Base-by-base conservation (phyloP, 2,329 filamentous ascomycete species). In the Chaetomium strumarium region DNA sequence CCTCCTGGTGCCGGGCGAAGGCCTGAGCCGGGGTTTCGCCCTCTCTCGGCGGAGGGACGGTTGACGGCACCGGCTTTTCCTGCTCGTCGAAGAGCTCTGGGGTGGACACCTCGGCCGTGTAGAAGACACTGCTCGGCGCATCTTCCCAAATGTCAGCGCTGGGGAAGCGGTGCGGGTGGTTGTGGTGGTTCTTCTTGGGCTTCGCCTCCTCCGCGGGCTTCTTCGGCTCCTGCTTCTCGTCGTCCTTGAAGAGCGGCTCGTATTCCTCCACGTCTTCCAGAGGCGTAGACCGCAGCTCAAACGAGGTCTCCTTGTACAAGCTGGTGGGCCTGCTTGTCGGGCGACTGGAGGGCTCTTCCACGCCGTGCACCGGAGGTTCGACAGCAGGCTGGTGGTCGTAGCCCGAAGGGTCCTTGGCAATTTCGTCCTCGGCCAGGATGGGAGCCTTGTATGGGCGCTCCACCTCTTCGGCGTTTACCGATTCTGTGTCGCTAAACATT, bases 121-220 rank as follows among this genome's bases (percentile, higher is more conserved):
- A 83, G 63, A 93, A 84, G 48, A 89, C 76, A 69, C 90, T 96
- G 64, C 84, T 86, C 4, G 95, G 93, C 0, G 90, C 86, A 67
- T 99, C 95, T 72, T 99, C 93, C 93, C 93, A 99, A 38, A 97
- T 82, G 67, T 99, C 93, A 67, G 91, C 87, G 68, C 91, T 96
- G 1, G 93, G 93, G 70, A 99, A 99, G 56, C 79, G 70, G 55
- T 86, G 85, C 58, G 82, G 80, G 55, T 78, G 72, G 58, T 81
- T 76, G 51, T 73, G 33, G 5, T 37, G 33, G 7, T 37, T 73
- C 52, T 77, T 76, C 46, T 75, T 72, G 20, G 67, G 66, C 39
- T 67, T 66, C 43, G 64, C 51, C 37, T 71, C 63, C 9, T 67
- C 63, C 31, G 67, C 66, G 16, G 71, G 66, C 49, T 72, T 66